A percentile compares a stretch with the other conserved stretches of the same genome.
These are phyloP conservation scores for Cucurbita moschata DNA, from an alignment of 306 rosid species.

Conservation along the genomic window DNA sequence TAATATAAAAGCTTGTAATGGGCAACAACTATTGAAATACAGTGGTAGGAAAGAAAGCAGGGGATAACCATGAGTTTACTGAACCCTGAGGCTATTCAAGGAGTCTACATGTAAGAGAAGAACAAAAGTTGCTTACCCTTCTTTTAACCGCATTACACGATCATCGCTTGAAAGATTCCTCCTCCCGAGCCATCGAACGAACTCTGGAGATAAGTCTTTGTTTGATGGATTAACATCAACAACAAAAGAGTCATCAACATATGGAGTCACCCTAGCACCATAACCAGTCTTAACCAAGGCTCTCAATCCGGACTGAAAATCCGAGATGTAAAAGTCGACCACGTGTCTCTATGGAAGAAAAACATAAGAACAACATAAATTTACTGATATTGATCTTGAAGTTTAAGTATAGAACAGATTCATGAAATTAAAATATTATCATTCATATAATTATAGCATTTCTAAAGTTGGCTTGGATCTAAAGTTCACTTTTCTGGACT, in stretches of 20 bases:
- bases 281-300: slow-evolving; percentile 91
- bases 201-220: slow-evolving; percentile 68
- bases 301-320: slow-evolving; percentile 97
- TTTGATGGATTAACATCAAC: slow-evolving; percentile 52
- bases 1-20: background rate
- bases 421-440: background rate
- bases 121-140: slow-evolving; percentile 46
- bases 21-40: background rate
- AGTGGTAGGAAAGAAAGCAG: background rate
- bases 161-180: slow-evolving; percentile 76
- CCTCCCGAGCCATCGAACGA: slow-evolving; percentile 72
- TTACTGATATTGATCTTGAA: background rate
- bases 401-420: background rate
- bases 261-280: slow-evolving; percentile 87
- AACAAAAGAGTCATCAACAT: slow-evolving; percentile 66
- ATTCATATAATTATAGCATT: background rate
- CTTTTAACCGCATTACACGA: slow-evolving; percentile 76
- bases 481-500: background rate
- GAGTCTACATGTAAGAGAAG: background rate
- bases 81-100: background rate
- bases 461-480: background rate
- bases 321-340: slow-evolving; percentile 96
- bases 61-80: background rate
- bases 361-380: background rate
- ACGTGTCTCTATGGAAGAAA: slow-evolving; percentile 57